A percentile compares a stretch with the other conserved stretches of the same genome.
Evolutionary conservation across 441 rosid species (phyloP).

Genomic region (Dalechampia spathulata): DNA sequence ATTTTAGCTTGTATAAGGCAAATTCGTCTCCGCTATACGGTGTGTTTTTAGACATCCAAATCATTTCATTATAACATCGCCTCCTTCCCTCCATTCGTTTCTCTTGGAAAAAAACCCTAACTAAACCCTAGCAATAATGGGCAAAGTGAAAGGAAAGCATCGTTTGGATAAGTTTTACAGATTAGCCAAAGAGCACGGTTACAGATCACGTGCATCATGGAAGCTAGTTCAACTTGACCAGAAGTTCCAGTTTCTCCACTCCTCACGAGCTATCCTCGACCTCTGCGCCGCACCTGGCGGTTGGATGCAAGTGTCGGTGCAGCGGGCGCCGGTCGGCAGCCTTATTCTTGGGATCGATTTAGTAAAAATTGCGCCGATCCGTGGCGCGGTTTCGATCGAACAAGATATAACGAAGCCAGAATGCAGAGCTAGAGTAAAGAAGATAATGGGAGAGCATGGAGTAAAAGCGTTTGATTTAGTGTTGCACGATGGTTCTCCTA

Average conservation of each 20-base stretch:
- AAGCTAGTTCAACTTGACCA: conserved; percentile 76
- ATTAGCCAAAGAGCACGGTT: conserved; percentile 86
- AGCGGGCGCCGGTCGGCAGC: conserved; percentile 80
- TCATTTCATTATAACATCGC: too few relatives aligned
- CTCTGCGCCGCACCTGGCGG: conserved; percentile 96
- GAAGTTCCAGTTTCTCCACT: conserved; percentile 58
- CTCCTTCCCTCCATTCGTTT: not conserved
- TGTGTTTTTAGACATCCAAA: too few relatives aligned
- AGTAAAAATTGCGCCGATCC: conserved; percentile 59
- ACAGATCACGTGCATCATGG: conserved; percentile 87
- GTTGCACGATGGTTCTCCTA: conserved; percentile 89
- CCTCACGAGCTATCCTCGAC: conserved; percentile 71
- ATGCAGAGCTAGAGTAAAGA: conserved; percentile 56
- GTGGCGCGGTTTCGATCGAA: conserved; percentile 59
- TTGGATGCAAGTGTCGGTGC: conserved; percentile 93
- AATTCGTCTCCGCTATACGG: too few relatives aligned
- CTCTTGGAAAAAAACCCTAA: not conserved
- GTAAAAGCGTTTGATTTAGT: conserved; percentile 61
- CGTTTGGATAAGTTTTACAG: conserved; percentile 73
- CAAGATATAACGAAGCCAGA: conserved; percentile 76
- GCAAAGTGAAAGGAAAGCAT: conserved; percentile 77
- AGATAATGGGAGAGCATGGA: conserved; percentile 54
- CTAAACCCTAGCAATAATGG: conserved; percentile 30
- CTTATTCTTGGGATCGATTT: conserved; percentile 84
- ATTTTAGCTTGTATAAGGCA: too few relatives aligned